Percentiles rank a stretch among this genome's conserved stretches.
These are phyloP conservation scores for Manihot esculenta DNA, from an alignment of 441 rosid species.

Conservation along the genomic window DNA sequence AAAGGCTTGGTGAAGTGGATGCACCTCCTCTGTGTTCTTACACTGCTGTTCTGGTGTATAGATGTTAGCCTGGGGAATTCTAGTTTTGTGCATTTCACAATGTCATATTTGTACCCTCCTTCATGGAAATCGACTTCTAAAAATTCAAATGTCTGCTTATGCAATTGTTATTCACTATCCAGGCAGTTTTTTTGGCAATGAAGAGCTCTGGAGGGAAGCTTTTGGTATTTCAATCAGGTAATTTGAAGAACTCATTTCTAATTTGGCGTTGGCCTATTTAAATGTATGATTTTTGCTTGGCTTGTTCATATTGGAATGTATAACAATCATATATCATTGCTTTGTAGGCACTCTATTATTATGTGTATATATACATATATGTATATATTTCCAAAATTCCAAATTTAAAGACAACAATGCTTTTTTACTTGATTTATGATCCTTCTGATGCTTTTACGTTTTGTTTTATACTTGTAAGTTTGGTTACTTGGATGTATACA, in stretches of 20 bases:
- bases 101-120: background rate
- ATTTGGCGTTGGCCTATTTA: constrained; percentile 16
- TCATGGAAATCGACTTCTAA: background rate
- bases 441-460: constrained; percentile 2
- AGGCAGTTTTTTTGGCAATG: constrained; percentile 96
- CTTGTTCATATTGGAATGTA: constrained; percentile 2
- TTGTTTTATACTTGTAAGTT: background rate
- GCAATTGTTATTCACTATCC: constrained; percentile 22
- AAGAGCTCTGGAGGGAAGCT: constrained; percentile 93
- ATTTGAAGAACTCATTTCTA: constrained; percentile 21
- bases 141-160: background rate
- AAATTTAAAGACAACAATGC: background rate
- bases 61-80: background rate
- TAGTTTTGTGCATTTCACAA: background rate
- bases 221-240: constrained; percentile 93
- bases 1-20: background rate
- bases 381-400: background rate
- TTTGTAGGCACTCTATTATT: background rate
- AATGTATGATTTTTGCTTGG: background rate
- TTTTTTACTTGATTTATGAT: background rate
- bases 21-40: background rate
- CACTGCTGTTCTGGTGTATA: background rate
- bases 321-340: background rate
- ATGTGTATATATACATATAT: background rate
- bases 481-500: background rate